Base-by-base conservation (phyloP, 1,139 yeast genomes). In the Kodamaea plutei region DNA sequence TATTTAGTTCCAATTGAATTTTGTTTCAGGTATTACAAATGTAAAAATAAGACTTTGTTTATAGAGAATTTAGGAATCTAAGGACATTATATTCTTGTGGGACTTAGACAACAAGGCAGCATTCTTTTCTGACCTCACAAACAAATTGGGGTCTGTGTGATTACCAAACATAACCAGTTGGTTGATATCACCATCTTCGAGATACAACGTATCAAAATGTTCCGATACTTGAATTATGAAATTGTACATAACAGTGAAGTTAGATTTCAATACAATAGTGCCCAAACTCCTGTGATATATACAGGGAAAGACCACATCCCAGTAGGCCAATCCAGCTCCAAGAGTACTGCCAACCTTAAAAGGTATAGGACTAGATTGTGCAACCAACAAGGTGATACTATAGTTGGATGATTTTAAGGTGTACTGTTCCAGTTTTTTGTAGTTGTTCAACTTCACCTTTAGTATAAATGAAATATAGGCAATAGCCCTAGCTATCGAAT, bases 331-430 rank as follows among this genome's bases (percentile, higher is more conserved):
- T 4, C 34, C 34, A 13, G 26, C 11, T 6, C 34, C 34, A 19
- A 34, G 23, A 15, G 25, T 8, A 8, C 16, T 15, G 6, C 15
- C 11, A 3, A 26, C 12, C 11, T n/a, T 24, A 12, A 9, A 20
- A 3, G 33, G 33, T 9, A 32, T 20, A 2, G 36, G 29, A 6
- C 17, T 15, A 9, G 31, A 18, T n/a, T 32, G 34, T 8, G 32
- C 18, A 8, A 33, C 22, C 32, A 35, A 30, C 4, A 35, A 14
- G 11, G 23, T 29, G n/a, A 35, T 15, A 9, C 15, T 23, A 24
- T 57, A 64, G 34, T 50, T 53, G 7, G 47, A 32, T 1, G 69
- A 60, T 32, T 63, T 64, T 25, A 66, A 50, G 0, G 64, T 61
- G 32, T 46, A 49, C 6, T 29, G 23, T 24, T 50, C 54, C 12